Evolutionary conservation across 257 asterid genomes (phyloP).

Genomic region (Nicotiana noctiflora): DNA sequence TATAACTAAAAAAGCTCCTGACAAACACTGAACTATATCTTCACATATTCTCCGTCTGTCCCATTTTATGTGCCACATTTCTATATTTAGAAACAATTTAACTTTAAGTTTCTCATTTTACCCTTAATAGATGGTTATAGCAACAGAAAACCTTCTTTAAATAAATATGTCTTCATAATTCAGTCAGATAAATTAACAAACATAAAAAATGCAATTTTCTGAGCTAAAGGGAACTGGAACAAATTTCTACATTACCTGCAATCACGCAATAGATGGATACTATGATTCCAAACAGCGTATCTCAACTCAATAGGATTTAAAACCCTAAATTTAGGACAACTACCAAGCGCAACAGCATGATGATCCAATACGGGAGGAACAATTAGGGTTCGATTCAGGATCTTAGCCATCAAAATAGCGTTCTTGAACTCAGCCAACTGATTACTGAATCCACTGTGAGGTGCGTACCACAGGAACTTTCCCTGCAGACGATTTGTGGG

Average conservation of each 20-base stretch:
- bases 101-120: too few species aligned
- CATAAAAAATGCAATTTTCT: too few species aligned
- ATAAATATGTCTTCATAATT: background rate
- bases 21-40: too few species aligned
- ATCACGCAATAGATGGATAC: constrained; percentile 46
- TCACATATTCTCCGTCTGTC: too few species aligned
- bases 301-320: constrained; percentile 62
- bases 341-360: constrained; percentile 85
- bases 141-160: too few species aligned
- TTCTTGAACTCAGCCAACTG: constrained; percentile 87
- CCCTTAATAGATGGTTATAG: too few species aligned
- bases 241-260: constrained; percentile 42
- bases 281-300: constrained; percentile 75
- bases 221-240: background rate
- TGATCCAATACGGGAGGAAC: constrained; percentile 91
- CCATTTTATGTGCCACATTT: too few species aligned
- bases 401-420: constrained; percentile 61
- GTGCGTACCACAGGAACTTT: constrained; percentile 82
- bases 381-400: constrained; percentile 71
- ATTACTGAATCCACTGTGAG: constrained; percentile 97
- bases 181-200: background rate
- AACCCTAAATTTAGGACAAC: constrained; percentile 95
- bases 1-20: background rate
- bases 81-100: too few species aligned
- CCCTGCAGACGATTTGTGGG: constrained; percentile 20